These are phyloP conservation scores for Holtermanniella nyarrowii DNA, from an alignment of 768 basidiomycete genomes.

Conservation along the genomic window DNA sequence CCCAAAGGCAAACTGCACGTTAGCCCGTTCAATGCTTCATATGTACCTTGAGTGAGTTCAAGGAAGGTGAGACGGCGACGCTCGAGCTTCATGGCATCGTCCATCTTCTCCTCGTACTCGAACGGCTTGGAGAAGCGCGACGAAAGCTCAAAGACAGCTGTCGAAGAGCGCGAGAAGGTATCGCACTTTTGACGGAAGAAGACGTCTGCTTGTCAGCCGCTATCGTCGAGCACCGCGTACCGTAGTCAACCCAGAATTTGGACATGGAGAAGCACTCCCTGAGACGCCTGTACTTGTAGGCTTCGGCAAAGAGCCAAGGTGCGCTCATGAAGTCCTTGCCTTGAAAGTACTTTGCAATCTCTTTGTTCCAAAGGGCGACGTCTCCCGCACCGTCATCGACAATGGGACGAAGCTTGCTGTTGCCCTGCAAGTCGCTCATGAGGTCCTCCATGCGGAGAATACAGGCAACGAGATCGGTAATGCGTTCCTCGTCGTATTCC, in stretches of 20 bases:
- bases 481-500: constrained; percentile 62
- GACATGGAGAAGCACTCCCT: constrained; percentile 87
- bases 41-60: constrained; percentile 74
- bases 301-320: constrained; percentile 92
- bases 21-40: neutral
- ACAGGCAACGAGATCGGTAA: constrained; percentile 73
- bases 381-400: constrained; percentile 85
- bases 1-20: constrained; percentile 79
- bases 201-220: constrained; percentile 46
- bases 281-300: constrained; percentile 49
- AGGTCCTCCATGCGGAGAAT: constrained; percentile 82
- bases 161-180: constrained; percentile 82
- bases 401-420: constrained; percentile 72
- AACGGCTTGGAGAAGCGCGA: constrained; percentile 82
- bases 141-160: constrained; percentile 89
- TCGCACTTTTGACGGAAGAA: constrained; percentile 96
- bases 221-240: constrained; percentile 10
- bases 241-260: constrained; percentile 81
- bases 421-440: constrained; percentile 75
- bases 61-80: constrained; percentile 69
- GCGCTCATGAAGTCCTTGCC: constrained; percentile 71
- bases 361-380: constrained; percentile 92
- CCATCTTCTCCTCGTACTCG: constrained; percentile 48
- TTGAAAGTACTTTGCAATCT: constrained; percentile 88
- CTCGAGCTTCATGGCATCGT: constrained; percentile 46